These are phyloP conservation scores for Candida pseudoviswanathii DNA, from an alignment of 1,139 yeast species.

Conservation along the genomic window DNA sequence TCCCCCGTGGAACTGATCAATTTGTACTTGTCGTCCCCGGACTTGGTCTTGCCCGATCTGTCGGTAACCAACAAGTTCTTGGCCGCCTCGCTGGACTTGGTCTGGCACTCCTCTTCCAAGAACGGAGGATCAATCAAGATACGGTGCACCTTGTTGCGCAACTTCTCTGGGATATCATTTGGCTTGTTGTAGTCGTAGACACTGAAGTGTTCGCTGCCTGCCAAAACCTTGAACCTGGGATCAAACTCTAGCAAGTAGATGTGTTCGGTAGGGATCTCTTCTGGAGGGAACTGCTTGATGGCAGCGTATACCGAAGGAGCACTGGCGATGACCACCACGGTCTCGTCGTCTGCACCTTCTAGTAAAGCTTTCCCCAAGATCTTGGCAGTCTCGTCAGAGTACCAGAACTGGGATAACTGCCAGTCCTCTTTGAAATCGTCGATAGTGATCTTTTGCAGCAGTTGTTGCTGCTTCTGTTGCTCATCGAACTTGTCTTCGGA, in stretches of 20 bases:
- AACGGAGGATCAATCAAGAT: conserved; percentile 90
- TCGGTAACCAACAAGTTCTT: conserved; percentile 54
- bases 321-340: conserved; percentile 75
- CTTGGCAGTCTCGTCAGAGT: conserved; percentile 70
- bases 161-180: conserved; percentile 55
- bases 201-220: conserved; percentile 65
- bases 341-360: conserved; percentile 71
- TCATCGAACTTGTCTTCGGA: conserved; percentile 58
- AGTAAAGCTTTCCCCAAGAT: conserved; percentile 66
- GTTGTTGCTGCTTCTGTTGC: conserved; percentile 15
- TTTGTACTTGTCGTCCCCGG: conserved; percentile 49
- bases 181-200: conserved; percentile 80
- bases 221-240: conserved; percentile 69
- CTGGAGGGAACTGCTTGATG: conserved; percentile 53
- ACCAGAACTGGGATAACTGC: conserved; percentile 94
- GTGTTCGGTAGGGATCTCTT: conserved; percentile 62
- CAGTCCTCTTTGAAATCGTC: conserved; percentile 84
- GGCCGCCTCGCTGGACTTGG: conserved; percentile 72
- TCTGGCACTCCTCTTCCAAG: conserved; percentile 77
- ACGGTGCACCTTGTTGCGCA: conserved; percentile 68
- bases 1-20: conserved; percentile 84
- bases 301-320: conserved; percentile 95
- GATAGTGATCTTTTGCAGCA: conserved; percentile 37
- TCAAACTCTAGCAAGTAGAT: conserved; percentile 80
- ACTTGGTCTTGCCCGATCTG: conserved; percentile 32